Evolutionary conservation across 495 filamentous ascomycete genomes (phyloP).

Genomic region (Penicillium parvum): DNA sequence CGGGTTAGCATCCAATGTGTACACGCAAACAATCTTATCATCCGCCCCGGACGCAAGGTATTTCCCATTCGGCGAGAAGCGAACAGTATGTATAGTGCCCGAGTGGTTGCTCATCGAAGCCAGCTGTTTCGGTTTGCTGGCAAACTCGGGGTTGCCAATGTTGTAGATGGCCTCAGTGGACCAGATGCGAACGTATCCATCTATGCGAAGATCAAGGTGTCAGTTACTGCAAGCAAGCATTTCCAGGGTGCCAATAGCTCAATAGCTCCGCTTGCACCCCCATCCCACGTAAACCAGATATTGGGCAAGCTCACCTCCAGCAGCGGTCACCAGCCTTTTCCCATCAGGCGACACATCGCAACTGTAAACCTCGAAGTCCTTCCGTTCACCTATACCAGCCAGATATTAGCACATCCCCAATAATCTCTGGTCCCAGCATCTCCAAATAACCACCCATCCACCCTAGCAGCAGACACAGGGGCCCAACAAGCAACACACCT

Average conservation of each 20-base stretch:
- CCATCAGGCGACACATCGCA: constrained; percentile 96
- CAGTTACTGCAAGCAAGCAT: not conserved
- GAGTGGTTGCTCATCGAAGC: constrained; percentile 98
- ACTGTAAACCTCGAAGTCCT: constrained; percentile 95
- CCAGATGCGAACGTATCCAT: constrained; percentile 97
- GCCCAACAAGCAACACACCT: constrained; percentile 44
- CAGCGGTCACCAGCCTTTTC: constrained; percentile 82
- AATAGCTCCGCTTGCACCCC: not conserved
- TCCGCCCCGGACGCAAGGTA: constrained; percentile 96
- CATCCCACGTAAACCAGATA: not conserved
- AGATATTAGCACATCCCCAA: not conserved
- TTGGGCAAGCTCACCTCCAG: constrained; percentile 62
- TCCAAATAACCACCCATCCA: not conserved
- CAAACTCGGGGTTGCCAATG: constrained; percentile 59
- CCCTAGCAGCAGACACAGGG: not conserved
- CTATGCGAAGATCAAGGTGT: constrained; percentile 39
- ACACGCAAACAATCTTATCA: constrained; percentile 97
- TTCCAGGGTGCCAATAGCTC: too few relatives aligned
- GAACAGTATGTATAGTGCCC: constrained; percentile 92
- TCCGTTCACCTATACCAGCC: constrained; percentile 69
- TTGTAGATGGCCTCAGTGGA: constrained; percentile 90
- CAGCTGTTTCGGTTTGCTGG: constrained; percentile 81
- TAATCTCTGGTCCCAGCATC: not conserved
- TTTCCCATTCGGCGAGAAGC: constrained; percentile 88
- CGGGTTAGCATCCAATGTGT: constrained; percentile 78